A percentile compares a stretch with the other conserved stretches of the same genome.
These are phyloP conservation scores for Cladosporium sp. DNA, from an alignment of 2,329 filamentous ascomycete genomes.

Conservation along the genomic window DNA sequence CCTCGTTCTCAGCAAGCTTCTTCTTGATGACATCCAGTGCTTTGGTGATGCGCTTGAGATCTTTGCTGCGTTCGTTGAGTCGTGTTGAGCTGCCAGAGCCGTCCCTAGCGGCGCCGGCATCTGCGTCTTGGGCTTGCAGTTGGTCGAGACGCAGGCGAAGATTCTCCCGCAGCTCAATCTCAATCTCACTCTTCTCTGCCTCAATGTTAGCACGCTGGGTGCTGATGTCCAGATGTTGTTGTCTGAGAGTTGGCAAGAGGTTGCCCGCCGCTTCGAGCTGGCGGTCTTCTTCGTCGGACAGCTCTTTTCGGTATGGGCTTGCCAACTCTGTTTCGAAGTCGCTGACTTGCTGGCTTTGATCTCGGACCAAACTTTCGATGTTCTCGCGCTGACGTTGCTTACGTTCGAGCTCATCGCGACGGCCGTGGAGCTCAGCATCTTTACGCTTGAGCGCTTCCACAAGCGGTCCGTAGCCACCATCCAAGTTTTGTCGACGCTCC, in stretches of 20 bases:
- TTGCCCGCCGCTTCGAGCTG: constrained; percentile 69
- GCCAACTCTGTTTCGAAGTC: constrained; percentile 76
- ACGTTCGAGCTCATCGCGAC: constrained; percentile 67
- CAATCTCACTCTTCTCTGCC: constrained; percentile 73
- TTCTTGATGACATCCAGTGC: constrained; percentile 62
- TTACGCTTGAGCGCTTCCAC: constrained; percentile 72
- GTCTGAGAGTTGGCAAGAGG: constrained; percentile 68
- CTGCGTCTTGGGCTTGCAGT: constrained; percentile 71
- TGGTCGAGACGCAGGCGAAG: constrained; percentile 83
- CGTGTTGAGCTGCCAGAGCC: constrained; percentile 52
- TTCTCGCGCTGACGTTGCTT: constrained; percentile 63
- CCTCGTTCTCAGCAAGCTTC: constrained; percentile 71
- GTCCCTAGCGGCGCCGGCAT: constrained; percentile 47
- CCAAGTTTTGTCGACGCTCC: constrained; percentile 70
- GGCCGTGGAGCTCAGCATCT: constrained; percentile 68
- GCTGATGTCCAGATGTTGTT: constrained; percentile 71
- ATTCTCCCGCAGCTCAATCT: constrained; percentile 85
- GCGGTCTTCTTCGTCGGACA: constrained; percentile 76
- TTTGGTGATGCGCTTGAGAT: constrained; percentile 73
- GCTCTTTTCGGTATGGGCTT: constrained; percentile 87
- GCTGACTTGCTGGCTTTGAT: constrained; percentile 67
- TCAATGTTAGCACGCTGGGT: constrained; percentile 72
- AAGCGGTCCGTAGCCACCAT: constrained; percentile 77
- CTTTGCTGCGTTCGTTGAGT: constrained; percentile 73
- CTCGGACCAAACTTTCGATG: constrained; percentile 57